These are phyloP conservation scores for Entonaema liquescens DNA, from an alignment of 495 filamentous ascomycete species.

Conservation along the genomic window DNA sequence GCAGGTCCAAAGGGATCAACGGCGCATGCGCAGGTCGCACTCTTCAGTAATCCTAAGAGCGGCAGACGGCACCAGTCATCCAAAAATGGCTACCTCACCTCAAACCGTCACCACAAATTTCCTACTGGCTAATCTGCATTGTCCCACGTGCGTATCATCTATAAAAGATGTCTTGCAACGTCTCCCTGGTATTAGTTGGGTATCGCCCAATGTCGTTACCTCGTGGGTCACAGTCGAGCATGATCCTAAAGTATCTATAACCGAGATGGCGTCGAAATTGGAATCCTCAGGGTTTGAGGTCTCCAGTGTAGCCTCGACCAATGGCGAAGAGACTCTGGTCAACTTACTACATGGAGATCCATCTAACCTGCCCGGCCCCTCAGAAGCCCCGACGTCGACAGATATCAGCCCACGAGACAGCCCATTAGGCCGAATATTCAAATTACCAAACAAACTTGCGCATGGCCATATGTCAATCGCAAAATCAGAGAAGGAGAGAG, in stretches of 20 bases:
- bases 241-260: constrained; percentile 33
- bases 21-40: constrained; percentile 8
- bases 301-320: constrained; percentile 51
- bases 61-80: constrained; percentile 30
- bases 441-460: constrained; percentile 20
- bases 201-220: constrained; percentile 66
- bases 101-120: constrained; percentile 55
- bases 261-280: constrained; percentile 51
- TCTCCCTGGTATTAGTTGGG: constrained; percentile 54
- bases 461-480: constrained; percentile 18
- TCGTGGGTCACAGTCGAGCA: constrained; percentile 54
- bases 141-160: constrained; percentile 66
- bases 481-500: constrained; percentile 28
- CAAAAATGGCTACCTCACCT: constrained; percentile 39
- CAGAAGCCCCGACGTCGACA: constrained; percentile 3
- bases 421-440: constrained; percentile 24
- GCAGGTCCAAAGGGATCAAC: constrained; percentile 30
- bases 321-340: constrained; percentile 35
- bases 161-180: constrained; percentile 59
- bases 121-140: constrained; percentile 67
- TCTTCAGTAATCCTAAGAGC: constrained; percentile 14
- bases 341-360: constrained; percentile 19
- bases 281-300: constrained; percentile 59
- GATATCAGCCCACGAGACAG: constrained; percentile 17
- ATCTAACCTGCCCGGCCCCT: constrained; percentile 1